These are phyloP conservation scores for Alternaria tenuissima DNA, from an alignment of 2,329 filamentous ascomycete species.

Conservation along the genomic window DNA sequence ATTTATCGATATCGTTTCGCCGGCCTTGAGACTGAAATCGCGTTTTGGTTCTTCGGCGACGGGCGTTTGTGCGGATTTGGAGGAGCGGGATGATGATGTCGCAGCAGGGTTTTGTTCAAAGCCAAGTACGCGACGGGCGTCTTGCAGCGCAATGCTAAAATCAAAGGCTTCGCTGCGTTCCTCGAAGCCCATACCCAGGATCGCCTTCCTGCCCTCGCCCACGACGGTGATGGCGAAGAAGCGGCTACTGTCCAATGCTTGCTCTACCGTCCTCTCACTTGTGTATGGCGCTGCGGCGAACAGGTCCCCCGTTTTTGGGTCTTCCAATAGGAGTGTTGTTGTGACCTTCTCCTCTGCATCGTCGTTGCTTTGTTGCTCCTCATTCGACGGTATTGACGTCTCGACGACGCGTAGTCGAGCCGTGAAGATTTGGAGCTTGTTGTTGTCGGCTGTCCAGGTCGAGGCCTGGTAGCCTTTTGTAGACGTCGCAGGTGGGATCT, in stretches of 20 bases:
- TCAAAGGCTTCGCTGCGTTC: constrained; percentile 87
- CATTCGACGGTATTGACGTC: constrained; percentile 64
- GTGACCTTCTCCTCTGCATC: constrained; percentile 66
- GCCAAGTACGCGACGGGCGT: constrained; percentile 74
- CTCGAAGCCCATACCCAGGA: constrained; percentile 86
- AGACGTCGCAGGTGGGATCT: constrained; percentile 80
- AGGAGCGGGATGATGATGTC: constrained; percentile 3
- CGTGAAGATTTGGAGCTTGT: constrained; percentile 81
- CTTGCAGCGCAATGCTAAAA: constrained; percentile 81
- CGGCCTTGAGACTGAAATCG: constrained; percentile 87
- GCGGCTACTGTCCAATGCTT: constrained; percentile 78
- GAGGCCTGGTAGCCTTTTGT: constrained; percentile 81
- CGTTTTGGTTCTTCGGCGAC: constrained; percentile 63
- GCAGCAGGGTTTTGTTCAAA: constrained; percentile 57
- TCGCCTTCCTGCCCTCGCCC: constrained; percentile 78
- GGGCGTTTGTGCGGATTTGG: constrained; percentile 9
- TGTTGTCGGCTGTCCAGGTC: constrained; percentile 74
- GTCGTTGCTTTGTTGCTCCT: constrained; percentile 41
- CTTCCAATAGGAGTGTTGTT: constrained; percentile 81
- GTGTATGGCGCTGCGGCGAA: constrained; percentile 88
- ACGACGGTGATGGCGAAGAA: constrained; percentile 87
- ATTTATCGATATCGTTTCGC: constrained; percentile 86
- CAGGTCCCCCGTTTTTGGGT: constrained; percentile 73
- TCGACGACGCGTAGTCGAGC: constrained; percentile 81
- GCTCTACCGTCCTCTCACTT: constrained; percentile 70